Base-by-base conservation (phyloP, 768 basidiomycete genomes). In the Mycena olivaceomarginata region DNA sequence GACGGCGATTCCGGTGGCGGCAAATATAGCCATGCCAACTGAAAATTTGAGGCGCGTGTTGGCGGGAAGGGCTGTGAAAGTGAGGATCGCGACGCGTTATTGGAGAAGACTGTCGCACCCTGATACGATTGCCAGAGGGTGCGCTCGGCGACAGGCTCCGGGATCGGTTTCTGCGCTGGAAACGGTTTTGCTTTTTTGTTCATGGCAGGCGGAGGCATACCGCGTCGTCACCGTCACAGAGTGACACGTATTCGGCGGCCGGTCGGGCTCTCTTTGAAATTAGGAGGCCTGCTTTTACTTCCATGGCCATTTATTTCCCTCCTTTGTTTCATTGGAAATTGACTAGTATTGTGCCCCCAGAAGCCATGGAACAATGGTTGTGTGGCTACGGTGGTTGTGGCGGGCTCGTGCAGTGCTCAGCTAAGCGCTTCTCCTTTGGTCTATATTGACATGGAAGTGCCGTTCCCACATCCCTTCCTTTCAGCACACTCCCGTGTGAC, bases 31-130 rank as follows among this genome's bases (percentile, higher is more conserved):
- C 63, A 90, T 82, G 7, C 84, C 88, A 73, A 92, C 84, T 6
- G 91, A 91, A 62, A 93, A 79, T 67, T 86, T 84, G 40, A 92
- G 85, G 46, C 93, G 90, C 53, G 91, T 91, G 40, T 86, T 84
- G 39, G 92, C 84, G 13, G 93, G 91, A 43, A 93, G 86, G 56
- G 88, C 93, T 93, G 81, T 62, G 20, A 63, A 59, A 20, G 68
- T 53, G 65, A 70, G 73, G 80, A 78, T 11, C 40, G 80, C 48
- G 67, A 67, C 31, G 51, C 70, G 60, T 40, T 39, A n/a, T 25
- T 43, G 31, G 41, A 63, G 25, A 37, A 65, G 43, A 16, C 70
- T 77, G 2, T 37, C 67, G 37, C 53, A 85, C 89, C 89, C 81
- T 85, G 86, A 82, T 89, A 90, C 62, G 89, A 90, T 72, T 86